phyloP scores from a whole-genome alignment of 2,329 filamentous ascomycete genomes.

The Penicillium freii region DNA sequence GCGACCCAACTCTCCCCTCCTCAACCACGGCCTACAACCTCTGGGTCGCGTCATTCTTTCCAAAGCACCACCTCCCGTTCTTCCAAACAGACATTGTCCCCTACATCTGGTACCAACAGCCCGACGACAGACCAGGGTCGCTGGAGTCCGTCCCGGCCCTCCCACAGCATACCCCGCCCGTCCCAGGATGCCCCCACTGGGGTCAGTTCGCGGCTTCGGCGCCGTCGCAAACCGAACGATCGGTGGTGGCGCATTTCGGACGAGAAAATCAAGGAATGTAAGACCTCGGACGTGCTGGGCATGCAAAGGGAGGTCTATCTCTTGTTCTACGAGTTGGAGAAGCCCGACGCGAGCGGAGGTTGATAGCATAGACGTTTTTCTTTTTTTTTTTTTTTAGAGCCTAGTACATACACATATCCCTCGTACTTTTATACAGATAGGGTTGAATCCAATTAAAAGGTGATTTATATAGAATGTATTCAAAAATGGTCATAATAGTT shows the following conservation, averaged over 20 bases:
- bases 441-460: background rate
- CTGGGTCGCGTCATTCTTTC: conserved; percentile 35
- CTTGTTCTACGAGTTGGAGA: conserved; percentile 88
- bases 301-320: conserved; percentile 98
- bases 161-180: conserved; percentile 26
- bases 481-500: too few relatives aligned
- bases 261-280: conserved; percentile 92
- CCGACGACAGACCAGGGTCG: conserved; percentile 27
- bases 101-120: conserved; percentile 26
- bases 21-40: conserved; percentile 28
- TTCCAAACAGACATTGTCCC: conserved; percentile 21
- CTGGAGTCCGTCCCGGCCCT: conserved; percentile 27
- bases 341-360: conserved; percentile 26
- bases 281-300: conserved; percentile 81
- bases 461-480: background rate
- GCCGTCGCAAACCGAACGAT: conserved; percentile 63
- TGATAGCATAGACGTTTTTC: background rate
- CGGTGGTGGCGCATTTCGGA: conserved; percentile 98
- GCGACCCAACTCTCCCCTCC: conserved; percentile 20
- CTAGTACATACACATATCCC: background rate
- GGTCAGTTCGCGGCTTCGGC: conserved; percentile 47
- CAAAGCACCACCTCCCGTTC: conserved; percentile 33
- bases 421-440: background rate
- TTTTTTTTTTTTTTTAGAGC: background rate
- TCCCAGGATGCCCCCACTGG: conserved; percentile 23